phyloP scores from a whole-genome alignment of 2,329 filamentous ascomycete species.

The Xylariaceae sp. region DNA sequence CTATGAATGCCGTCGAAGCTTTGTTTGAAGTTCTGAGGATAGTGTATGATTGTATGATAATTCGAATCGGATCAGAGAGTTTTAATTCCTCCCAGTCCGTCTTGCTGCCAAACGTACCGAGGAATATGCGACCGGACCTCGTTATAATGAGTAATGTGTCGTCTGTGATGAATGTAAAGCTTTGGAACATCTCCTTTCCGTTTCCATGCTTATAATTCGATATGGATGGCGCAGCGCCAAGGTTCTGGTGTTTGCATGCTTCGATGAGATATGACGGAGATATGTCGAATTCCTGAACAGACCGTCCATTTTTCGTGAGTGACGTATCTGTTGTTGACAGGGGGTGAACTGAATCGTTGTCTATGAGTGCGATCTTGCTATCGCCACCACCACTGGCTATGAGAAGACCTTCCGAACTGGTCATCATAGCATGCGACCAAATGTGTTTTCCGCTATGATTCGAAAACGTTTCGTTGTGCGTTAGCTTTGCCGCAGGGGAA shows the following conservation, averaged over 20 bases:
- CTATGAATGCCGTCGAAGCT: constrained; percentile 41
- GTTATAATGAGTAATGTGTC: constrained; percentile 52
- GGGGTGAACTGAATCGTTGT: constrained; percentile 7
- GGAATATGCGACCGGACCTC: constrained; percentile 54
- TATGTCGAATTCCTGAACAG: constrained; percentile 16
- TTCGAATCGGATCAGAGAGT: constrained; percentile 31
- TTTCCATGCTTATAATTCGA: constrained; percentile 31
- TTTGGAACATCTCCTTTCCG: constrained; percentile 46
- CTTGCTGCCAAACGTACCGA: constrained; percentile 35
- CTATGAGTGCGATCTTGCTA: constrained; percentile 55
- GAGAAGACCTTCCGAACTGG: constrained; percentile 32
- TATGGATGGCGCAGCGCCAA: background rate
- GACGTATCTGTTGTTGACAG: background rate
- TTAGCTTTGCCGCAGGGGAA: constrained; percentile 34
- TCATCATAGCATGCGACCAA: constrained; percentile 61
- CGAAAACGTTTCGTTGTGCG: constrained; percentile 50
- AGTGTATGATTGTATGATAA: constrained; percentile 43
- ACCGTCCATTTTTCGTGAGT: background rate
- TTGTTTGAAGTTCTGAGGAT: constrained; percentile 39
- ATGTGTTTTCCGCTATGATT: constrained; percentile 85
- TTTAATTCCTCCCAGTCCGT: constrained; percentile 41
- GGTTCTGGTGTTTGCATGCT: constrained; percentile 10
- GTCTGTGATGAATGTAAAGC: constrained; percentile 58
- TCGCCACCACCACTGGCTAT: constrained; percentile 82
- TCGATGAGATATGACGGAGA: constrained; percentile 22